Evolutionary conservation across 2,329 filamentous ascomycete species (phyloP), one percentile per base, ranked within the genome.

Genomic region (Nemania serpens): DNA sequence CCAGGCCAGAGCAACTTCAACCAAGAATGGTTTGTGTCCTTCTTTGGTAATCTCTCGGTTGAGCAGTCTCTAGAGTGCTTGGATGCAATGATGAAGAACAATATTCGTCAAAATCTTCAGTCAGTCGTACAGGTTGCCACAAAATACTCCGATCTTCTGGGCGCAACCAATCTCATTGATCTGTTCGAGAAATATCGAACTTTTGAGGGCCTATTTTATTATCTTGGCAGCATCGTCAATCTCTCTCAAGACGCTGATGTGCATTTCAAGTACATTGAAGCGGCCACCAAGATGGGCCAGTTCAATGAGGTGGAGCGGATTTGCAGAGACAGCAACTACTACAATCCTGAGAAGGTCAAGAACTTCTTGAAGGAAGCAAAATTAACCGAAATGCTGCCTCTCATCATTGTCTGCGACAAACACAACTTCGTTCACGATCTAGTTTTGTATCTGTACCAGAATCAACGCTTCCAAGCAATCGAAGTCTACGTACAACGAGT

Each of bases 261-360:
- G 33, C 91, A 95, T 75, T 99, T 97, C 88, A 99, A 99, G 83
- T 99, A 99, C 78, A 97, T 99, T 61, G 94, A 99, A 79, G 93
- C 95, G 58, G 95, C 96, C 34, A 97, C 93, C 22, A 91, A 88
- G 73, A 96, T 97, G 86, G 88, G 89, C 33, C 94, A 99, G 77
- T 87, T 97, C 73, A 93, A 91, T 68, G 95, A 99, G 74, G 95
- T 99, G 18, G 94, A 99, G 83, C 91, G 95, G 56, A 94, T 99
- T 72, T 98, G 94, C 81, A 88, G 96, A 63, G 95, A 99, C 76
- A 96, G 90, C 83, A 93, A 90, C 75, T 84, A 85, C 73, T 94
- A 93, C 79, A 94, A 97, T 75, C 85, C 93, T 0, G 93, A 97
- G 77, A 96, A 97, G 82, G 92, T 97, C 59, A 97, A 97, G 84